Evolutionary conservation across 2,329 filamentous ascomycete genomes (phyloP).

Genomic region (Venturia asperata): DNA sequence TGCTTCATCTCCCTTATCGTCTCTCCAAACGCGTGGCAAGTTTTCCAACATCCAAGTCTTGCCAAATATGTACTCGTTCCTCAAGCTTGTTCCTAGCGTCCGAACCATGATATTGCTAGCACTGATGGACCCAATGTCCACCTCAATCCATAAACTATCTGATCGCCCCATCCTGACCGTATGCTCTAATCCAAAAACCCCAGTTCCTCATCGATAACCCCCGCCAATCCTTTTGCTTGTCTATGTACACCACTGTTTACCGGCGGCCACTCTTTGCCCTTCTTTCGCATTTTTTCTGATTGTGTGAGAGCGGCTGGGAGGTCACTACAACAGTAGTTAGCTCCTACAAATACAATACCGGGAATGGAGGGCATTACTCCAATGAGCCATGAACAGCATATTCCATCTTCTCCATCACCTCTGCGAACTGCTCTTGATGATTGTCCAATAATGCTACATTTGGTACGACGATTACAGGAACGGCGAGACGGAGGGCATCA

Average conservation of each 20-base stretch:
- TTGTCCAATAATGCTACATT: slow-evolving; percentile 79
- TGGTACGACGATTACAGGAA: slow-evolving; percentile 81
- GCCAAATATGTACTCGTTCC: not conserved
- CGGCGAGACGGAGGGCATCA: slow-evolving; percentile 64
- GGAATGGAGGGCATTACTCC: slow-evolving; percentile 42
- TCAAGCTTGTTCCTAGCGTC: not conserved
- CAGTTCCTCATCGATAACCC: slow-evolving; percentile 52
- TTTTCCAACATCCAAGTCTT: not conserved
- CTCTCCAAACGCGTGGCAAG: not conserved
- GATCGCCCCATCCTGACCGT: not conserved
- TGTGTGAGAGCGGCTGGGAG: slow-evolving; percentile 42
- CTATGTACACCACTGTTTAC: slow-evolving; percentile 39
- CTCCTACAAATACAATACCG: not conserved
- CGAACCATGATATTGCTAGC: not conserved
- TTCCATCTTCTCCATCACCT: slow-evolving; percentile 63
- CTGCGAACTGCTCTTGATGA: slow-evolving; percentile 82
- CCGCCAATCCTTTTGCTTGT: slow-evolving; percentile 39
- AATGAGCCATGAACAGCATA: slow-evolving; percentile 69
- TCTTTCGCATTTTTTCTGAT: slow-evolving; percentile 41
- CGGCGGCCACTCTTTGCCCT: slow-evolving; percentile 45
- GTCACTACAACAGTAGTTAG: slow-evolving; percentile 32
- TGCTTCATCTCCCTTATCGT: not conserved
- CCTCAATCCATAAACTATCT: not conserved
- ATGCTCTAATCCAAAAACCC: slow-evolving; percentile 27
- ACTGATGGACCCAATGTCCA: not conserved